Conservation (phyloP, 345 rosid species). For the Eucalyptus globulus region DNA sequence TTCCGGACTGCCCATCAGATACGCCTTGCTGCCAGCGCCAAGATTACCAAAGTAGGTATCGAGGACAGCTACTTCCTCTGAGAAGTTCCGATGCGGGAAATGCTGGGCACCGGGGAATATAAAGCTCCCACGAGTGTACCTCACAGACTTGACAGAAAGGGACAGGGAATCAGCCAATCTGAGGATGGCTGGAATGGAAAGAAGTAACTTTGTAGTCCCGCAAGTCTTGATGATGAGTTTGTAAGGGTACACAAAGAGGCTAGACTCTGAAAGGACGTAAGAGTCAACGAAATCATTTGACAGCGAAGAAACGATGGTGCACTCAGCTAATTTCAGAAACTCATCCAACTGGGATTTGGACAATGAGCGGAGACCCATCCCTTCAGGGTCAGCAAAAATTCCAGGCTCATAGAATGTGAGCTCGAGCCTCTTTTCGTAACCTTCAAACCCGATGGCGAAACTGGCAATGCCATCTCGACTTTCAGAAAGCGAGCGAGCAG, state of each 20-base stretch:
- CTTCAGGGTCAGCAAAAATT: slow-evolving; percentile 50
- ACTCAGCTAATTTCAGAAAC: slow-evolving; percentile 69
- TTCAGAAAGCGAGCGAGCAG: slow-evolving; percentile 1
- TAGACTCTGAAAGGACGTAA: slow-evolving; percentile 92
- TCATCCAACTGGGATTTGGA: slow-evolving; percentile 62
- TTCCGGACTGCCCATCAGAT: slow-evolving; percentile 55
- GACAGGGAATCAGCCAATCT: slow-evolving; percentile 56
- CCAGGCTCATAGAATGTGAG: slow-evolving; percentile 62
- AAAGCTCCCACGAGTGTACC: slow-evolving; percentile 90
- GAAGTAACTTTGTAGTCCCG: slow-evolving; percentile 89
- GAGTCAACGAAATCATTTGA: slow-evolving; percentile 72
- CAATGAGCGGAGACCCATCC: slow-evolving; percentile 57
- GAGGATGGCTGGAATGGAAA: slow-evolving; percentile 85
- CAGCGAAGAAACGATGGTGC: slow-evolving; percentile 83
- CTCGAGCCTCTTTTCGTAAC: slow-evolving; percentile 93
- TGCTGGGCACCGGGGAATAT: slow-evolving; percentile 75
- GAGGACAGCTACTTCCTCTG: slow-evolving; percentile 79
- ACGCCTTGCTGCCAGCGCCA: slow-evolving; percentile 51
- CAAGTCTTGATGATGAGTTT: slow-evolving; percentile 93
- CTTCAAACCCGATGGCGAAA: slow-evolving; percentile 96
- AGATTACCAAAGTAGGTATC: slow-evolving; percentile 49
- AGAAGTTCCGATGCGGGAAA: slow-evolving; percentile 78
- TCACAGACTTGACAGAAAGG: slow-evolving; percentile 50
- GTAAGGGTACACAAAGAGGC: slow-evolving; percentile 91
- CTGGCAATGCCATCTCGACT: slow-evolving; percentile 42